These are phyloP conservation scores for Apiotrichum domesticum DNA, from an alignment of 1,284 basidiomycete genomes.

Conservation along the genomic window DNA sequence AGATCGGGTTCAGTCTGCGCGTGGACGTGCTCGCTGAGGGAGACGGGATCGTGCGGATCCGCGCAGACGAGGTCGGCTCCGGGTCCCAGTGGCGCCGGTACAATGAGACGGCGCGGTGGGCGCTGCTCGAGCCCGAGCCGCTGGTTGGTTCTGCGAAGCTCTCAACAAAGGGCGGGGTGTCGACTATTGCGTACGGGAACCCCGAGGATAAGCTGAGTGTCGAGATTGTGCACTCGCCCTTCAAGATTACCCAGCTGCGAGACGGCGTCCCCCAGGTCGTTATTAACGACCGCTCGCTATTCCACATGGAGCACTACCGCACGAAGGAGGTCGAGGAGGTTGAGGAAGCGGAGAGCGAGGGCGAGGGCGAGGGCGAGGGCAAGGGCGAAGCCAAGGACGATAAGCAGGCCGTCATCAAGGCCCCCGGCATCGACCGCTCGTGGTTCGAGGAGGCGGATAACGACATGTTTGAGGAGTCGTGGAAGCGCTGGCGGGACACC, in stretches of 20 bases:
- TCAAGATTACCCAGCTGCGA: constrained; percentile 65
- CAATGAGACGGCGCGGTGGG: constrained; percentile 83
- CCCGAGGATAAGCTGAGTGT: constrained; percentile 32
- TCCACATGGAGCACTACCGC: constrained; percentile 98
- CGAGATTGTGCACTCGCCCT: constrained; percentile 66
- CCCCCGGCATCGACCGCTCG: constrained; percentile 54
- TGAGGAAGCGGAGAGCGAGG: constrained; percentile 37
- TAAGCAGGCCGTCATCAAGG: constrained; percentile 56
- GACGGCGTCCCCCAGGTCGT: constrained; percentile 76
- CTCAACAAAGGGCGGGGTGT: constrained; percentile 47
- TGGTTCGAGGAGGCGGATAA: constrained; percentile 84
- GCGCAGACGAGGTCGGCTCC: constrained; percentile 76
- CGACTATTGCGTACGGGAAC: constrained; percentile 33
- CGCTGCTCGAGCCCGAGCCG: constrained; percentile 62
- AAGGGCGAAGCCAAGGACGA: constrained; percentile 46
- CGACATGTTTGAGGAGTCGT: constrained; percentile 84
- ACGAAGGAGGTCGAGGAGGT: constrained; percentile 53
- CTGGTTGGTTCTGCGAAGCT: constrained; percentile 40
- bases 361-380: constrained; percentile 41
- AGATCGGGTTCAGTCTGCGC: constrained; percentile 70
- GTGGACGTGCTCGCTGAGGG: constrained; percentile 63
- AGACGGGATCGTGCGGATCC: constrained; percentile 74
- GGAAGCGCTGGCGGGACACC: constrained; percentile 75
- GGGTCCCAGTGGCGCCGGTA: constrained; percentile 64
- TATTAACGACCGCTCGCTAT: constrained; percentile 78